phyloP scores from a whole-genome alignment of 306 rosid genomes.

The Trichosanthes truncata region DNA sequence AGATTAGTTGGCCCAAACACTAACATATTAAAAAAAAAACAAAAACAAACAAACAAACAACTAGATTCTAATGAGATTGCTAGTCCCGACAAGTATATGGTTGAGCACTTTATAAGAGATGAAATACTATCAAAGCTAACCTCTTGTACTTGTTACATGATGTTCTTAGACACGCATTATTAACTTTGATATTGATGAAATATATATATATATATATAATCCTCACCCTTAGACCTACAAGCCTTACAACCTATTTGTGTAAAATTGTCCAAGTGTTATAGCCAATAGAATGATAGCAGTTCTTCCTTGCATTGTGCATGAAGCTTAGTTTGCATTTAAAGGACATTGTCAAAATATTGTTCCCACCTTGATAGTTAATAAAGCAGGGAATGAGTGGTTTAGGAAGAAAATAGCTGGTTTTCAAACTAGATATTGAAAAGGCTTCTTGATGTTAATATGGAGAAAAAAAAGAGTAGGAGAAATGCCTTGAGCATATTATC shows the following conservation, averaged over 20 bases:
- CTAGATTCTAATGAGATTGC: neutral
- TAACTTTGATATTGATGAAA: neutral
- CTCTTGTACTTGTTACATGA: neutral
- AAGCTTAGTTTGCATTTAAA: neutral
- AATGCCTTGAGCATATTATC: neutral
- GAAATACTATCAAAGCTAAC: neutral
- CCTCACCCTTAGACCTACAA: neutral
- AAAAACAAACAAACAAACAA: neutral
- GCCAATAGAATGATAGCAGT: neutral
- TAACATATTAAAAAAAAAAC: too few relatives aligned
- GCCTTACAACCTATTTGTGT: neutral
- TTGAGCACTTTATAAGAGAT: neutral
- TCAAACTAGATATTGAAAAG: neutral
- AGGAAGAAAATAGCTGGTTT: neutral
- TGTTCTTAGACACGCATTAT: neutral
- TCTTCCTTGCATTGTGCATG: neutral
- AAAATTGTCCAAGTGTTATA: neutral
- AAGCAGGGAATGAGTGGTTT: neutral
- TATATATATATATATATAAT: neutral
- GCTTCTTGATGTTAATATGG: neutral
- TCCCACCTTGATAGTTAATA: neutral
- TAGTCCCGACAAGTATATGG: neutral
- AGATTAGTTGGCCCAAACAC: neutral
- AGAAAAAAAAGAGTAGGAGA: neutral
- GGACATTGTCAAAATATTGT: neutral